Evolutionary conservation across 2,329 filamentous ascomycete genomes (phyloP).

Genomic region (Curvularia hawaiiensis): DNA sequence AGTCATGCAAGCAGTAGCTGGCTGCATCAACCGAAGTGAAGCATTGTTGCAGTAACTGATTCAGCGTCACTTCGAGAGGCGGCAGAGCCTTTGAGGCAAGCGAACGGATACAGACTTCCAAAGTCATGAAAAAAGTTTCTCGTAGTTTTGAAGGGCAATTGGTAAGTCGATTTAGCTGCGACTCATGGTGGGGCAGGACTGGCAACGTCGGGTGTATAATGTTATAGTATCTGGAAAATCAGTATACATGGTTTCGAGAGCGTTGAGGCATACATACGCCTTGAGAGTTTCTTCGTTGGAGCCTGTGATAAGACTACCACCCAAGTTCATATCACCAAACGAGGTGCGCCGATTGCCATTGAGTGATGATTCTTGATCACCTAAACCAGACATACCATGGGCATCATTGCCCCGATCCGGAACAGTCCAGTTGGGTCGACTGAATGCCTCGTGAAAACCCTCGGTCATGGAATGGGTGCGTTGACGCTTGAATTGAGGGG

Average conservation of each 20-base stretch:
- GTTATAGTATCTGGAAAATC: slow-evolving; percentile 41
- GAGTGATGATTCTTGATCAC: slow-evolving; percentile 34
- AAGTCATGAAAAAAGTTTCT: slow-evolving; percentile 43
- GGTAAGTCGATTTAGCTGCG: slow-evolving; percentile 41
- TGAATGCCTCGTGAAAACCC: slow-evolving; percentile 40
- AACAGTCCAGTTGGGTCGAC: slow-evolving; percentile 40
- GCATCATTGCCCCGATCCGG: slow-evolving; percentile 44
- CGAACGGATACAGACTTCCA: slow-evolving; percentile 43
- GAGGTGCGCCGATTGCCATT: slow-evolving; percentile 44
- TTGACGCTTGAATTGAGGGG: slow-evolving; percentile 42
- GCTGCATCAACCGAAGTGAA: slow-evolving; percentile 38
- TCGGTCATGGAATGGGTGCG: slow-evolving; percentile 49
- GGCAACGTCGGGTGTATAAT: slow-evolving; percentile 45
- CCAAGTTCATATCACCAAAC: slow-evolving; percentile 43
- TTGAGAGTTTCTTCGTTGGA: slow-evolving; percentile 44
- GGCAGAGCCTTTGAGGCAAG: slow-evolving; percentile 37
- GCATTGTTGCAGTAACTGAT: slow-evolving; percentile 38
- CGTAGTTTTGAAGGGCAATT: slow-evolving; percentile 43
- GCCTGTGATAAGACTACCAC: slow-evolving; percentile 41
- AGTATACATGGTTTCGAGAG: slow-evolving; percentile 7
- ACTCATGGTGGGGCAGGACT: slow-evolving; percentile 40
- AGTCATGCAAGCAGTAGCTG: slow-evolving; percentile 34
- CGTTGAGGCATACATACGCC: slow-evolving; percentile 31
- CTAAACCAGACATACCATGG: slow-evolving; percentile 28
- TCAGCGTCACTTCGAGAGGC: slow-evolving; percentile 30